Evolutionary conservation across 202 grass and related monocot species (phyloP).

Genomic region (Zizania palustris): DNA sequence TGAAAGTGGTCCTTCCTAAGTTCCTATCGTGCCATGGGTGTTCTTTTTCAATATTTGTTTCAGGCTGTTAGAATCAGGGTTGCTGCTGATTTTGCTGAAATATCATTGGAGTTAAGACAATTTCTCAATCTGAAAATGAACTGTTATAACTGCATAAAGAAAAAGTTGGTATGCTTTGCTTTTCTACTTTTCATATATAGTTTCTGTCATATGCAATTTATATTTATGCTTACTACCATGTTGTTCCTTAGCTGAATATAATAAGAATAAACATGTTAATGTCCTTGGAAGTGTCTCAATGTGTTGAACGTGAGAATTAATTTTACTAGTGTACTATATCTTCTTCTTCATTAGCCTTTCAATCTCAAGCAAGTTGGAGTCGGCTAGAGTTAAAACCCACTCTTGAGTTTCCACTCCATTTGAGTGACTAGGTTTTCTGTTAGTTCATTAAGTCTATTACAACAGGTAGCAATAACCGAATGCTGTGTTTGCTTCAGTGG

Average conservation of each 20-base stretch:
- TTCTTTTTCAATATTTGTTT: neutral
- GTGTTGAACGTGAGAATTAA: neutral
- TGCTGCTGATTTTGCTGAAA: neutral
- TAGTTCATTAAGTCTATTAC: no score
- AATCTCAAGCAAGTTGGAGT: no score
- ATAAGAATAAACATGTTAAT: neutral
- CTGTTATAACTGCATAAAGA: neutral
- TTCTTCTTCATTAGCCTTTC: no score
- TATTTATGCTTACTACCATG: neutral
- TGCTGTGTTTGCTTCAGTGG: neutral
- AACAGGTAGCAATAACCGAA: neutral
- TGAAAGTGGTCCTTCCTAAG: conserved; percentile 1
- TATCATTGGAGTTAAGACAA: neutral
- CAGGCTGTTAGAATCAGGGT: neutral
- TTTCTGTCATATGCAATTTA: neutral
- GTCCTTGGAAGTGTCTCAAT: neutral
- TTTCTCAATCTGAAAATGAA: neutral
- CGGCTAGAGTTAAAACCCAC: no score
- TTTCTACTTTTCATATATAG: neutral
- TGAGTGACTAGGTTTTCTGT: no score
- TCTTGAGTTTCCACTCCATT: no score
- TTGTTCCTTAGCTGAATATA: neutral
- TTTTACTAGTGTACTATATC: neutral
- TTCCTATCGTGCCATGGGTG: neutral
- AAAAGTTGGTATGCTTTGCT: neutral